Base-by-base conservation (phyloP, 352 stramenopile genomes). In the Phytophthora niederhauseri region DNA sequence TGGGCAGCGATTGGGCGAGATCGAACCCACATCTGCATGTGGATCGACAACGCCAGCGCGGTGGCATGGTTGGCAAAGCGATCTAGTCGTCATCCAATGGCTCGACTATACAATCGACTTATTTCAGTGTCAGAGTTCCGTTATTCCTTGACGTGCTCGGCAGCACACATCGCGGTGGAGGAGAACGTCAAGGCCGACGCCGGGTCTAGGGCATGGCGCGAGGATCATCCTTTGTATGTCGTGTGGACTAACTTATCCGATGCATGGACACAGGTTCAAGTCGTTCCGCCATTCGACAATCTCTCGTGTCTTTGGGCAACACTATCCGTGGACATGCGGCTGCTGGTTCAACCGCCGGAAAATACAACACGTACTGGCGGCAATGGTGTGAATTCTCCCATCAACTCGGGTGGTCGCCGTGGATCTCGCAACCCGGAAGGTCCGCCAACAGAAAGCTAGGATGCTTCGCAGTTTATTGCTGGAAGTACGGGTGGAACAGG, bases 161-260 rank as follows among this genome's bases (percentile, higher is more conserved):
- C 66, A 19, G 17, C 20, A 34, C 58, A 64, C 26, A 64, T 68
- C 45, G 14, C 38, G 1, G 66, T 58, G 14, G 59, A 64, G 1
- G 3, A 17, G 0, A 72, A 68, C 8, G 57, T 26, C 0, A 72
- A 68, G 59, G 52, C 45, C 0, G 60, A 67, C 19, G 59, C 59
- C 0, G 59, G 66, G 0, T 73, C 53, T 1, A 55, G 61, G 8
- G 66, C 49, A 1, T 74, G 66, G 55, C 28, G 2, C 1, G 15
- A 6, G 31, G 20, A 66, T 46, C 57, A 66, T 24, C 56, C 28
- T 17, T 20, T 71, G 7, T 15, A 66, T 4, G 0, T 0, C 15
- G 7, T 59, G 7, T 73, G 38, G 66, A 57, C 59, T 73, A 61
- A 62, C 54, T 61, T 70, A n/a, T 70, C 67, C 0, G 0, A 19